A percentile compares a stretch with the other conserved stretches of the same genome.
These are phyloP conservation scores for Nannochloris sp. DNA, from an alignment of 139 green algal species.

Conservation along the genomic window DNA sequence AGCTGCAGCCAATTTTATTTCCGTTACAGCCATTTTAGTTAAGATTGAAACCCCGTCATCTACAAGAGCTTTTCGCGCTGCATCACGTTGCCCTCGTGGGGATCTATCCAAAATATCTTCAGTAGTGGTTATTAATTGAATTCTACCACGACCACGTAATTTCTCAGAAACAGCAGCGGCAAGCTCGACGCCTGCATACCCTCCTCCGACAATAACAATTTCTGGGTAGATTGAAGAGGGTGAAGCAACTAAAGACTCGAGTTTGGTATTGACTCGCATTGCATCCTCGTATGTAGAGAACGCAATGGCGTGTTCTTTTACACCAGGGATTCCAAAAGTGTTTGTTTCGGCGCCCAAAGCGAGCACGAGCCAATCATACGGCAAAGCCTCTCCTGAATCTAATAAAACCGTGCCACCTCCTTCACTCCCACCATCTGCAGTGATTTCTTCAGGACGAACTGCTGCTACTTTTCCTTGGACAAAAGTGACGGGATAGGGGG, in stretches of 20 bases:
- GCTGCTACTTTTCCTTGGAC: slow-evolving; percentile 54
- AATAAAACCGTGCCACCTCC: slow-evolving; percentile 53
- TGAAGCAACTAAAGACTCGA: background rate
- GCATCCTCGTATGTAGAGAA: slow-evolving; percentile 80
- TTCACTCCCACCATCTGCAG: slow-evolving; percentile 5
- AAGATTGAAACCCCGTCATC: slow-evolving; percentile 54
- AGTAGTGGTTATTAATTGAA: slow-evolving; percentile 59
- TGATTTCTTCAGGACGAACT: slow-evolving; percentile 7
- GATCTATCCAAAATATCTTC: slow-evolving; percentile 55
- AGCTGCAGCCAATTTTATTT: slow-evolving; percentile 10
- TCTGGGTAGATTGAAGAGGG: background rate
- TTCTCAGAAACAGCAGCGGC: slow-evolving; percentile 65
- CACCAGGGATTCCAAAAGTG: slow-evolving; percentile 68
- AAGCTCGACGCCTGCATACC: slow-evolving; percentile 89
- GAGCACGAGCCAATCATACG: slow-evolving; percentile 89
- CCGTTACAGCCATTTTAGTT: slow-evolving; percentile 28
- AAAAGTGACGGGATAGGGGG: slow-evolving; percentile 74
- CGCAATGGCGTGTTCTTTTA: slow-evolving; percentile 66
- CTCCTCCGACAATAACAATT: slow-evolving; percentile 74
- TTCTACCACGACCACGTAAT: slow-evolving; percentile 30
- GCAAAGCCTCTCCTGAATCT: slow-evolving; percentile 37
- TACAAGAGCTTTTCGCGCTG: slow-evolving; percentile 44
- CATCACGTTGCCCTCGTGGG: slow-evolving; percentile 56
- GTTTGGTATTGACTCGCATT: slow-evolving; percentile 6
- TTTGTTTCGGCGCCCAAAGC: slow-evolving; percentile 63